phyloP scores from a whole-genome alignment of 176 grass and related monocot species.

The Areca catechu region DNA sequence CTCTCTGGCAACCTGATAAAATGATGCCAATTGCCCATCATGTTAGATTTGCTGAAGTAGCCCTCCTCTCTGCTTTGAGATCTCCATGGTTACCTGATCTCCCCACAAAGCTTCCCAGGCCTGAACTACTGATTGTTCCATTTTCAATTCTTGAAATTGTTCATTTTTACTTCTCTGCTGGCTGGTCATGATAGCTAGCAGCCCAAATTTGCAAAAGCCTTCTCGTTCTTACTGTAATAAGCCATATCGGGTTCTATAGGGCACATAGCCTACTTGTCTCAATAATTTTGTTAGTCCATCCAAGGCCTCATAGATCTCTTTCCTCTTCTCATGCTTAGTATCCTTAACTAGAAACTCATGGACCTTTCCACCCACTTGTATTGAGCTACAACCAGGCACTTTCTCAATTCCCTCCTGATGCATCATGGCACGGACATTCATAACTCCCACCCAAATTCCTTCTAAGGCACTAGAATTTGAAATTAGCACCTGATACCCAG shows the following conservation, averaged over 20 bases:
- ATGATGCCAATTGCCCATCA: too few relatives aligned
- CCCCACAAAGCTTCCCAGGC: too few relatives aligned
- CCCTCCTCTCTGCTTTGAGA: too few relatives aligned
- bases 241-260: conserved; percentile 3
- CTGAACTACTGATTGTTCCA: too few relatives aligned
- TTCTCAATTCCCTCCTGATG: conserved; percentile 24
- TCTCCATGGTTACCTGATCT: too few relatives aligned
- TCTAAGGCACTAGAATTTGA: conserved; percentile 36
- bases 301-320: conserved; percentile 40
- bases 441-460: conserved; percentile 35
- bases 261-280: conserved; percentile 16
- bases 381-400: conserved; percentile 36
- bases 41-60: too few relatives aligned
- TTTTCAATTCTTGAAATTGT: too few relatives aligned
- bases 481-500: conserved; percentile 41
- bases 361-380: conserved; percentile 38
- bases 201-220: too few relatives aligned
- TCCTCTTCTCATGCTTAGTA: conserved; percentile 22
- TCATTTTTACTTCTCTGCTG: too few relatives aligned
- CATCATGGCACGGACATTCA: conserved; percentile 25
- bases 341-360: conserved; percentile 46
- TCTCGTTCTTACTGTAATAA: neutral
- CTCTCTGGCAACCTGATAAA: too few relatives aligned
- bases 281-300: conserved; percentile 31
- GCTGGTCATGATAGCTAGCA: too few relatives aligned